phyloP scores from a whole-genome alignment of 2,329 filamentous ascomycete species.

The Paraphaeosphaeria minitans region DNA sequence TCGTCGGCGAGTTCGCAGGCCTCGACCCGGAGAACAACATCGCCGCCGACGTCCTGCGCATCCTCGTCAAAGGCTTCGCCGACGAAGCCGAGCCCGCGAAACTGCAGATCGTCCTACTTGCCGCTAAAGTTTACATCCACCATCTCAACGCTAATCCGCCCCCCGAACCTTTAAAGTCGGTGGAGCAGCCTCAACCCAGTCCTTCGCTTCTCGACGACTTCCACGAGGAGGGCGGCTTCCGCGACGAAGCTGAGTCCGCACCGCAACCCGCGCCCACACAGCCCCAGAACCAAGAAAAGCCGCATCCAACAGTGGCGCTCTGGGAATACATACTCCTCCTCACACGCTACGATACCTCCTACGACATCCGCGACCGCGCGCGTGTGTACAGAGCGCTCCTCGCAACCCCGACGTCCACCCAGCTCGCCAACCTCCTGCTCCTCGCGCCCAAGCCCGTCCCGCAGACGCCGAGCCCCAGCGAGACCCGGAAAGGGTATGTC shows the following conservation, averaged over 20 bases:
- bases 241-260: slow-evolving; percentile 29
- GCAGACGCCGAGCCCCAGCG: slow-evolving; percentile 86
- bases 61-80: slow-evolving; percentile 82
- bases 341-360: slow-evolving; percentile 90
- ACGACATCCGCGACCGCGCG: slow-evolving; percentile 89
- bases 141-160: slow-evolving; percentile 70
- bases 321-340: slow-evolving; percentile 87
- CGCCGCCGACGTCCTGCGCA: slow-evolving; percentile 87
- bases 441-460: slow-evolving; percentile 94
- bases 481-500: slow-evolving; percentile 75
- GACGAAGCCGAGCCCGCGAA: slow-evolving; percentile 86
- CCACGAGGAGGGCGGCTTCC: slow-evolving; percentile 44
- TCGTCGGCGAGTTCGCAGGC: slow-evolving; percentile 92
- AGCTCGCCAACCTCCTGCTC: slow-evolving; percentile 87
- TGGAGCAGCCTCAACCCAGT: slow-evolving; percentile 28
- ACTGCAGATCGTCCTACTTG: slow-evolving; percentile 87
- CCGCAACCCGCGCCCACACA: slow-evolving; percentile 19
- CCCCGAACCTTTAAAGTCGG: slow-evolving; percentile 42
- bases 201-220: slow-evolving; percentile 32
- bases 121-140: slow-evolving; percentile 95
- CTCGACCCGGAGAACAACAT: slow-evolving; percentile 83
- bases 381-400: slow-evolving; percentile 87
- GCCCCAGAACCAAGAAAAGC: slow-evolving; percentile 48
- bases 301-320: slow-evolving; percentile 74
- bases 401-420: slow-evolving; percentile 71